Evolutionary conservation across 306 rosid genomes (phyloP).

Genomic region (Lathyrus tuberosus): DNA sequence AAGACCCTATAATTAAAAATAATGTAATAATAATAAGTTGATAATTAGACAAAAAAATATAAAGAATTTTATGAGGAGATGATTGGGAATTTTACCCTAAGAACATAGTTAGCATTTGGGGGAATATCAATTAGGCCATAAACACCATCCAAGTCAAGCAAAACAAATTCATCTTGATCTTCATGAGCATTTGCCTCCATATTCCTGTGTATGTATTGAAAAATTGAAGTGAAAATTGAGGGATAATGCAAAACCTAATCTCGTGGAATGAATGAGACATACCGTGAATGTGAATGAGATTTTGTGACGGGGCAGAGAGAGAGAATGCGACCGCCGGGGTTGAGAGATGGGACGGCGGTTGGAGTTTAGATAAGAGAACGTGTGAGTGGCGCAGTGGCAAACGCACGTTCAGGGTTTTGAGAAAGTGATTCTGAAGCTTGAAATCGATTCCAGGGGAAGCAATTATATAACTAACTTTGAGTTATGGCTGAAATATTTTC

Average conservation of each 20-base stretch:
- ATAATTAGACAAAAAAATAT: no score
- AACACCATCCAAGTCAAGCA: conserved; percentile 68
- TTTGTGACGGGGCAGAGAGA: not conserved
- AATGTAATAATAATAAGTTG: not conserved
- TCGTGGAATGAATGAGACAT: not conserved
- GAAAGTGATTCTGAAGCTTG: no score
- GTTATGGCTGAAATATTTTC: no score
- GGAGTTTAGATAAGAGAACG: no score
- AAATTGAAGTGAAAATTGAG: not conserved
- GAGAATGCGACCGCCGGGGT: no score
- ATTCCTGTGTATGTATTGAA: not conserved
- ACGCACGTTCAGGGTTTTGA: no score
- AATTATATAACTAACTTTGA: no score
- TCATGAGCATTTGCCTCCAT: conserved; percentile 58
- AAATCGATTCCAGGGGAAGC: no score
- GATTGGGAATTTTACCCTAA: conserved; percentile 54
- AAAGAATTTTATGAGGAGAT: not conserved
- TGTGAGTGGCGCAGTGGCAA: no score
- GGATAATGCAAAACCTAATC: not conserved
- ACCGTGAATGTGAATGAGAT: not conserved
- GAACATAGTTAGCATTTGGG: conserved; percentile 72
- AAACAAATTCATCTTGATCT: conserved; percentile 70
- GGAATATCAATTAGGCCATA: conserved; percentile 57
- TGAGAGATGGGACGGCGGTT: no score
- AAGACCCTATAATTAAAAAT: conserved; percentile 60